Evolutionary conservation across 176 grass and related monocot species (phyloP), one percentile per base, ranked within the genome.

Genomic region (Oryza glumipatula): DNA sequence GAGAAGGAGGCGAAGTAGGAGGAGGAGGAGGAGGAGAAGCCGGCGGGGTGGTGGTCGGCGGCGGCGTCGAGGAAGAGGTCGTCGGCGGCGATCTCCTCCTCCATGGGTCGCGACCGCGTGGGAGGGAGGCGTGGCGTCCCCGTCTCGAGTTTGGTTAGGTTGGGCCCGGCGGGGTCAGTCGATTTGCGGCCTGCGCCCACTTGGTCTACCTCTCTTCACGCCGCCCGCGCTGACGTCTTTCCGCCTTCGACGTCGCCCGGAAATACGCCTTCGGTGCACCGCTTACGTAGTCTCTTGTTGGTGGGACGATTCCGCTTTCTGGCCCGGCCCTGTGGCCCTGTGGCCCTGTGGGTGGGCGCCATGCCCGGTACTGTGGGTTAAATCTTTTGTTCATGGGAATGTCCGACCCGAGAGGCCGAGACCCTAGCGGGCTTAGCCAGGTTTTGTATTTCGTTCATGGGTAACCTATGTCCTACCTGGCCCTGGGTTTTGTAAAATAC

Each of bases 21-120:
- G 54, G 16, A 17, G 58, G 58, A 75, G 56, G 16, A 17, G 48
- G 58, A 75, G 65, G 26, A 26, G 26, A 60, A 56, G 38, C 88
- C 93, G 7, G 45, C 85, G 44, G 88, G 35, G 19, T 78, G 47
- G 47, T 49, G 47, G 19, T 78, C 81, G 76, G 32, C 26, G 35
- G 80, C 41, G 28, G 90, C 94, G 3, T 84, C 87, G 80, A 96
- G 91, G 88, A 93, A 88, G 76, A 85, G 69, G 33, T 93, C 91
- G 41, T 92, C 91, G 63, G 65, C 91, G 63, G 65, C 83, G 38
- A 90, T 22, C 67, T 77, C 86, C 67, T 77, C 86, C 51, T 86
- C 91, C 94, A 96, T 96, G 44, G 68, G 67, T 26, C 61, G 16
- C 67, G 38, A 6, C 6, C 5, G 9, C 30, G 30, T 32, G 49